A percentile compares a stretch with the other conserved stretches of the same genome.
phyloP scores from a whole-genome alignment of 305 asterid genomes.

The Nicotiana rustica region DNA sequence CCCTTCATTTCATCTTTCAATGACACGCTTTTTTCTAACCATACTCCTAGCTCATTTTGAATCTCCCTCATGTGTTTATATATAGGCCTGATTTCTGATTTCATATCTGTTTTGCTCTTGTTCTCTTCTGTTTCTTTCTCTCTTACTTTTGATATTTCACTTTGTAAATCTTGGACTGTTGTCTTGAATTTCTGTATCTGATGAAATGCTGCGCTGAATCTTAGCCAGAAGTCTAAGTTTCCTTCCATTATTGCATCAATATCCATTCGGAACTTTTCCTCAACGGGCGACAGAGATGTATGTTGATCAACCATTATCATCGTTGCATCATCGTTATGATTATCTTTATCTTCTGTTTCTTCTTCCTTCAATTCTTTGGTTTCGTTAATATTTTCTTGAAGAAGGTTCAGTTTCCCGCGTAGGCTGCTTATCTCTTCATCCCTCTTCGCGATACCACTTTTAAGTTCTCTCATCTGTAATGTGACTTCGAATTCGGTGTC shows the following conservation, averaged over 20 bases:
- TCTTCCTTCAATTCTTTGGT: conserved; percentile 40
- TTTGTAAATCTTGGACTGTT: conserved; percentile 67
- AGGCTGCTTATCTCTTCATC: conserved; percentile 76
- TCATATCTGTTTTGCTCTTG: conserved; percentile 45
- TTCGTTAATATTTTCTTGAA: conserved; percentile 41
- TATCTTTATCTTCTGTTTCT: conserved; percentile 29
- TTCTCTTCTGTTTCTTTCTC: conserved; percentile 40
- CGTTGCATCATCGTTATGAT: conserved; percentile 44
- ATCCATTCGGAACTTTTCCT: conserved; percentile 65
- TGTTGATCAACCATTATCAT: conserved; percentile 43
- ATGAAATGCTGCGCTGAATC: conserved; percentile 80
- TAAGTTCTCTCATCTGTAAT: conserved; percentile 69
- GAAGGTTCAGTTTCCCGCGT: conserved; percentile 50
- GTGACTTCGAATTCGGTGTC: conserved; percentile 65
- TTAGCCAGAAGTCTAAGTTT: conserved; percentile 86
- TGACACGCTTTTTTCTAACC: conserved; percentile 70
- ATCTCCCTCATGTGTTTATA: conserved; percentile 88
- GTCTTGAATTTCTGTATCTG: conserved; percentile 80
- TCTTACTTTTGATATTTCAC: conserved; percentile 52
- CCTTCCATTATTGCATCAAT: conserved; percentile 74
- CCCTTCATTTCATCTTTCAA: conserved; percentile 73
- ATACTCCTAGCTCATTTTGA: conserved; percentile 68
- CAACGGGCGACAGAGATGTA: conserved; percentile 51
- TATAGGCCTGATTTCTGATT: conserved; percentile 79
- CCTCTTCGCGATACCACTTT: conserved; percentile 57